Conservation (phyloP, 208 protist genomes). For the Endotrypanum monterogeii region DNA sequence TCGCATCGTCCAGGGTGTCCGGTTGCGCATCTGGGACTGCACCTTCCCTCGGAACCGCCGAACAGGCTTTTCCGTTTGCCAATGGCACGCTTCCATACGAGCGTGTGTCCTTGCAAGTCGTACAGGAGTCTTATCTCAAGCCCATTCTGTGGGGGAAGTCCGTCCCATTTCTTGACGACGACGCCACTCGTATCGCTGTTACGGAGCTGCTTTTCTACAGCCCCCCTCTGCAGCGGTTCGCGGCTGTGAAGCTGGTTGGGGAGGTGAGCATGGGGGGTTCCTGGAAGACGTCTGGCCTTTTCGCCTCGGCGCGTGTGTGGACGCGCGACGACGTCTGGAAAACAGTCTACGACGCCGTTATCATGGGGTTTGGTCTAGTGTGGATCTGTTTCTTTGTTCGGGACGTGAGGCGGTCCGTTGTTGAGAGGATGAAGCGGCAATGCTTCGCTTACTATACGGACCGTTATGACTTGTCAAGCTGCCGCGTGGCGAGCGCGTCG, state of each 20-base stretch:
- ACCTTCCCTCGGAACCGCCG: conserved; percentile 9
- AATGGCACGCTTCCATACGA: conserved; percentile 9
- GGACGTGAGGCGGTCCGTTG: background rate
- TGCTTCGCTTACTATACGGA: too few relatives aligned
- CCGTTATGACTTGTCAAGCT: background rate
- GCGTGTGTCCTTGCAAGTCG: background rate
- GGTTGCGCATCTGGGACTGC: background rate
- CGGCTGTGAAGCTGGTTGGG: conserved; percentile 39
- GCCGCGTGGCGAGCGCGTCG: background rate
- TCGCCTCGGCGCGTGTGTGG: conserved; percentile 37
- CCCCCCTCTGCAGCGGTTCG: conserved; percentile 37
- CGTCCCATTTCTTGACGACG: conserved; percentile 45
- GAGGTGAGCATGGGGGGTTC: conserved; percentile 41
- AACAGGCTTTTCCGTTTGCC: conserved; percentile 24
- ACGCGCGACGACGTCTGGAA: conserved; percentile 28
- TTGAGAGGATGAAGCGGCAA: background rate
- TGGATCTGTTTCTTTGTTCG: background rate
- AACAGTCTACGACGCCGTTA: conserved; percentile 22
- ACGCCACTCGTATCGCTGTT: conserved; percentile 43
- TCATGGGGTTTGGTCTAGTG: conserved; percentile 27
- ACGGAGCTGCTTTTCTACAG: conserved; percentile 59
- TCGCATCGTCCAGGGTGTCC: background rate
- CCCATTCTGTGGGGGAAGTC: conserved; percentile 22
- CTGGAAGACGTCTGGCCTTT: conserved; percentile 22
- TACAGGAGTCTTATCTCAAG: conserved; percentile 20